Evolutionary conservation across 176 grass and related monocot species (phyloP).

Genomic region (Metroxylon sagu): DNA sequence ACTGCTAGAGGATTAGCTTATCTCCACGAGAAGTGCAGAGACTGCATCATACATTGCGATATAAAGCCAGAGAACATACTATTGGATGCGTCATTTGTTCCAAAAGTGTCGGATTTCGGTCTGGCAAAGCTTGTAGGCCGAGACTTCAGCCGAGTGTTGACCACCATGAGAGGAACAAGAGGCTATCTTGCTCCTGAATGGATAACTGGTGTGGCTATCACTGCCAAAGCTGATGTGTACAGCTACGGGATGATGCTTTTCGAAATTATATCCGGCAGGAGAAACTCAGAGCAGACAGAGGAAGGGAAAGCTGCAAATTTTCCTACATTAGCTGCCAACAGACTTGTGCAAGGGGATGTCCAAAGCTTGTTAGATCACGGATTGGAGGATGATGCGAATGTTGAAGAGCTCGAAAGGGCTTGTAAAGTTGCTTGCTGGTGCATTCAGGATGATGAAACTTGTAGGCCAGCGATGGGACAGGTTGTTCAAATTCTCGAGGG

Average conservation of each 20-base stretch:
- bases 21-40: constrained; percentile 68
- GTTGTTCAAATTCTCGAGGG: constrained; percentile 80
- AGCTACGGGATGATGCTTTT: constrained; percentile 91
- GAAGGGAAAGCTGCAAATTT: constrained; percentile 28
- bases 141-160: constrained; percentile 77
- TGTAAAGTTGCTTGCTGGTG: constrained; percentile 86
- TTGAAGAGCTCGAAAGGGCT: constrained; percentile 56
- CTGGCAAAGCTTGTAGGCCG: constrained; percentile 69
- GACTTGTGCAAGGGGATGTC: constrained; percentile 50
- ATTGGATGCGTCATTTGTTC: constrained; percentile 55
- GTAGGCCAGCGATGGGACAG: constrained; percentile 59
- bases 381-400: constrained; percentile 37
- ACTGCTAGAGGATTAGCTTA: constrained; percentile 69
- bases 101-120: constrained; percentile 81
- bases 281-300: constrained; percentile 42
- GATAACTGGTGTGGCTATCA: constrained; percentile 64
- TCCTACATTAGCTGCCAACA: constrained; percentile 47
- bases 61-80: constrained; percentile 89
- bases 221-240: constrained; percentile 73
- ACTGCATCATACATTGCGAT: constrained; percentile 90
- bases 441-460: constrained; percentile 78
- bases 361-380: constrained; percentile 45
- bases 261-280: constrained; percentile 68
- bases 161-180: constrained; percentile 79
- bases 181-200: constrained; percentile 87